A percentile compares a stretch with the other conserved stretches of the same genome.
Conservation (phyloP, 768 basidiomycete species). For the Termitomyces sp. region DNA sequence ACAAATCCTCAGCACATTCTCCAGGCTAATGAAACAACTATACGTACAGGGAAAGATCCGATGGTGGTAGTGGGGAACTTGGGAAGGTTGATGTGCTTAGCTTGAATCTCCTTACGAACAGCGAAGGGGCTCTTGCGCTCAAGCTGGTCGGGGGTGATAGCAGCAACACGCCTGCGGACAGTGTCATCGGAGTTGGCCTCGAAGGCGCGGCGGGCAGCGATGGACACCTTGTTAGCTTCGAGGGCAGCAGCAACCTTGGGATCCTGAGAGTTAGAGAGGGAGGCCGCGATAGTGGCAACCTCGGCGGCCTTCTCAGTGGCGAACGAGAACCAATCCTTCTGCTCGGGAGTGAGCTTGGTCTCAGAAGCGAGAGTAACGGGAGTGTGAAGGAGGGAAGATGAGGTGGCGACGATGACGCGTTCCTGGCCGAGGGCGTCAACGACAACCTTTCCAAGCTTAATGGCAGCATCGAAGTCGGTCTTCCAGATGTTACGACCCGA, state of each 20-base stretch:
- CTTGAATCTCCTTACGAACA: constrained; percentile 81
- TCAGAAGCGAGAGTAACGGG: constrained; percentile 94
- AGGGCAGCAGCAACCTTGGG: constrained; percentile 62
- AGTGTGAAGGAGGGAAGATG: constrained; percentile 97
- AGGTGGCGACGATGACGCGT: constrained; percentile 91
- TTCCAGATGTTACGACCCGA: constrained; percentile 99
- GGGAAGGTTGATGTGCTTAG: constrained; percentile 84
- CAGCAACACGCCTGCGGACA: constrained; percentile 91
- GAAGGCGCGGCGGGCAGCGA: constrained; percentile 91
- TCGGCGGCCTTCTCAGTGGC: constrained; percentile 94
- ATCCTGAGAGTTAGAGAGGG: constrained; percentile 82
- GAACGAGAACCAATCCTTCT: constrained; percentile 98
- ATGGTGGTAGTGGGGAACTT: constrained; percentile 99
- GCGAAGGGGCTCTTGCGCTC: constrained; percentile 88
- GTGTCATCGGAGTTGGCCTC: constrained; percentile 91
- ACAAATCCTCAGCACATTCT: constrained; percentile 10
- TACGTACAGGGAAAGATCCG: constrained; percentile 90
- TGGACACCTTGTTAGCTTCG: constrained; percentile 86
- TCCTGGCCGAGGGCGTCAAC: constrained; percentile 77
- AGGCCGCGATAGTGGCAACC: constrained; percentile 82
- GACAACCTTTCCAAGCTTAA: constrained; percentile 81
- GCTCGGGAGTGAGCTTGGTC: constrained; percentile 81
- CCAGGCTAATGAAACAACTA: neutral
- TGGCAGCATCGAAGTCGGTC: constrained; percentile 81
- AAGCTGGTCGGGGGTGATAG: constrained; percentile 82